Conservation (phyloP, 148 eudicot species). For the Amaranthus hypochondriacus region DNA sequence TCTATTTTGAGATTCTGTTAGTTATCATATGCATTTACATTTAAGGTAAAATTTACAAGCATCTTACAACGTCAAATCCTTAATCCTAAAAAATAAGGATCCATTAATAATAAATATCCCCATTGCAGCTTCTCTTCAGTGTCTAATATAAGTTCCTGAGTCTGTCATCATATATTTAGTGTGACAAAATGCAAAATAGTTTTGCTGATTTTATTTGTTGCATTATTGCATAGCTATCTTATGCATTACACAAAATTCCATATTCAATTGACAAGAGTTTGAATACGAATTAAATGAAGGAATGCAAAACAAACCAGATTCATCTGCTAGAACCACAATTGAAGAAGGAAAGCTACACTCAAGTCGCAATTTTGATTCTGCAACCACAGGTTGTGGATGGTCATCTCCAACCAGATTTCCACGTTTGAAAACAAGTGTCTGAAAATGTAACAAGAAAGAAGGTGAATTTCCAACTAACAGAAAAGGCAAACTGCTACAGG, state of each 20-base stretch:
- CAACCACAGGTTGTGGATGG: slow-evolving; percentile 67
- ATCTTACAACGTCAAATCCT: too few species aligned
- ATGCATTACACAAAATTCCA: background rate
- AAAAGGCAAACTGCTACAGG: background rate
- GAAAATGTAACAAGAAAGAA: slow-evolving; percentile 10
- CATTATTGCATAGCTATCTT: background rate
- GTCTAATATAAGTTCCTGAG: background rate
- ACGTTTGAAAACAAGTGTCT: slow-evolving; percentile 71
- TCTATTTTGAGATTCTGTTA: too few species aligned
- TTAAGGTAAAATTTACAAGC: too few species aligned
- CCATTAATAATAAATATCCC: too few species aligned
- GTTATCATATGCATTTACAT: too few species aligned
- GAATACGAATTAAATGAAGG: background rate
- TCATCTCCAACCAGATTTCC: slow-evolving; percentile 80
- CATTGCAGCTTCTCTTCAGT: background rate
- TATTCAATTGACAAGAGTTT: background rate
- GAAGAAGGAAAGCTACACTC: slow-evolving; percentile 62
- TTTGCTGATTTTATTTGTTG: background rate
- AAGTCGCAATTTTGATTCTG: slow-evolving; percentile 53
- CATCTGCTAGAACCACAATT: slow-evolving; percentile 69
- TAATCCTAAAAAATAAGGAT: too few species aligned
- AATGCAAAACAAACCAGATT: slow-evolving; percentile 43
- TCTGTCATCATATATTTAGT: background rate
- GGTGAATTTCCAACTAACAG: slow-evolving; percentile 8
- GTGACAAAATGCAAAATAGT: background rate